These are phyloP conservation scores for Crotalaria pallida DNA, from an alignment of 306 rosid genomes.

Conservation along the genomic window DNA sequence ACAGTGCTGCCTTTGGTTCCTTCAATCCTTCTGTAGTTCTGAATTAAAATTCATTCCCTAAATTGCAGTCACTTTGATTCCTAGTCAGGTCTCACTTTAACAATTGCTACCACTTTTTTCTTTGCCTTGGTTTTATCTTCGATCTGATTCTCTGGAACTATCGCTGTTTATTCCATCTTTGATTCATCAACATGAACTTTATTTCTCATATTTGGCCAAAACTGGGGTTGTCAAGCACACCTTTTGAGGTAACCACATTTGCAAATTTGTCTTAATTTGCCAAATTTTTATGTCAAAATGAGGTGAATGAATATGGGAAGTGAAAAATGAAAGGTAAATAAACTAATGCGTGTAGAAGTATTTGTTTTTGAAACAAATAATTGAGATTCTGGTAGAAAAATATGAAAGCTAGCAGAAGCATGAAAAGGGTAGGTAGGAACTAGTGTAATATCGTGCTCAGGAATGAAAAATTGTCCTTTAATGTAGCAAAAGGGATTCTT, in stretches of 20 bases:
- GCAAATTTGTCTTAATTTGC: background rate
- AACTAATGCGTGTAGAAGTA: background rate
- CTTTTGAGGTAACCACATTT: constrained; percentile 30
- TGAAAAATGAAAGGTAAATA: too few species aligned
- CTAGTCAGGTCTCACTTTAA: background rate
- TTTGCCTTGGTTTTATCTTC: background rate
- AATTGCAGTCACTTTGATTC: background rate
- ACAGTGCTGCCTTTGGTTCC: background rate
- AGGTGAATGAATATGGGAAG: background rate
- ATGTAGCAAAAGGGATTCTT: background rate
- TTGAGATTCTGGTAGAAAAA: too few species aligned
- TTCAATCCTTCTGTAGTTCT: background rate
- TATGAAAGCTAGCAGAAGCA: too few species aligned
- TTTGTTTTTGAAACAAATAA: background rate
- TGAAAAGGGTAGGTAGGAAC: background rate
- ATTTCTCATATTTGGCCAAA: background rate
- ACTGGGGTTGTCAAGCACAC: constrained; percentile 16
- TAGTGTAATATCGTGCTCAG: background rate
- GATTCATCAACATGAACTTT: background rate
- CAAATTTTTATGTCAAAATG: background rate
- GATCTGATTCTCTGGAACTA: background rate
- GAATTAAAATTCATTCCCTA: background rate
- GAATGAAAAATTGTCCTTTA: background rate
- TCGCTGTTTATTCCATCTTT: background rate
- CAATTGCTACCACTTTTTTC: background rate